A percentile compares a stretch with the other conserved stretches of the same genome.
Conservation (phyloP, 371 early-diverging fungal species). For the Cladochytrium tenue region DNA sequence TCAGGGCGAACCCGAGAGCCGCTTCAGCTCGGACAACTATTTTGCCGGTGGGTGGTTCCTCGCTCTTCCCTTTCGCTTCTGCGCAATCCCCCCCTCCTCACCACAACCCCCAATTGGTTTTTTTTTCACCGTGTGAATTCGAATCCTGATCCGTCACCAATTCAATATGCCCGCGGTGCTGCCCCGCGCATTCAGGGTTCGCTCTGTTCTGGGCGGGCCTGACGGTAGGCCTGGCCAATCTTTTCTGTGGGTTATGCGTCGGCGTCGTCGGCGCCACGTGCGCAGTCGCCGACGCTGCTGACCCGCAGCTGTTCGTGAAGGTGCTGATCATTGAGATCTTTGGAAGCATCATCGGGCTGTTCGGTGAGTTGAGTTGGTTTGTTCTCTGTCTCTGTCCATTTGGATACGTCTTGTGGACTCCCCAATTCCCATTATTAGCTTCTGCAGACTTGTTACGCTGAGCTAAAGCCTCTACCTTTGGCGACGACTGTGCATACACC, state of each 20-base stretch:
- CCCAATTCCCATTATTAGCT: too few species aligned
- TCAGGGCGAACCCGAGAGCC: conserved; percentile 41
- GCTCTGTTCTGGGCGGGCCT: conserved; percentile 96
- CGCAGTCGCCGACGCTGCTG: conserved; percentile 94
- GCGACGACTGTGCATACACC: too few species aligned
- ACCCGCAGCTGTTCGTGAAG: conserved; percentile 92
- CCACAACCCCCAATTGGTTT: background rate
- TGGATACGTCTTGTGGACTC: background rate
- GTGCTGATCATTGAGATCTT: conserved; percentile 95
- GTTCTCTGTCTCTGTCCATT: background rate
- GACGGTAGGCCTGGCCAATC: conserved; percentile 91
- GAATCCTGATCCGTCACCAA: too few species aligned
- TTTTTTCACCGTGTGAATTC: background rate
- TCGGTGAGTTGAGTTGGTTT: conserved; percentile 86
- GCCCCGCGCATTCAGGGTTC: conserved; percentile 68
- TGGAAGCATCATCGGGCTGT: conserved; percentile 92
- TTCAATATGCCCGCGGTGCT: conserved; percentile 44
- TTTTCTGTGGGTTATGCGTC: conserved; percentile 93
- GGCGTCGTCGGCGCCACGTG: conserved; percentile 92
- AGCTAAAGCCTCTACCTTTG: too few species aligned
- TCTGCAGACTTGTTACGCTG: too few species aligned
- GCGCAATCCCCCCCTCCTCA: background rate
- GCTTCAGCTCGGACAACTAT: conserved; percentile 19
- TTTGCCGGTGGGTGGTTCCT: conserved; percentile 24
- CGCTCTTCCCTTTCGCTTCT: background rate